Evolutionary conservation across 2,329 filamentous ascomycete species (phyloP), one percentile per base, ranked within the genome.

Genomic region (Xylariaceae sp.): DNA sequence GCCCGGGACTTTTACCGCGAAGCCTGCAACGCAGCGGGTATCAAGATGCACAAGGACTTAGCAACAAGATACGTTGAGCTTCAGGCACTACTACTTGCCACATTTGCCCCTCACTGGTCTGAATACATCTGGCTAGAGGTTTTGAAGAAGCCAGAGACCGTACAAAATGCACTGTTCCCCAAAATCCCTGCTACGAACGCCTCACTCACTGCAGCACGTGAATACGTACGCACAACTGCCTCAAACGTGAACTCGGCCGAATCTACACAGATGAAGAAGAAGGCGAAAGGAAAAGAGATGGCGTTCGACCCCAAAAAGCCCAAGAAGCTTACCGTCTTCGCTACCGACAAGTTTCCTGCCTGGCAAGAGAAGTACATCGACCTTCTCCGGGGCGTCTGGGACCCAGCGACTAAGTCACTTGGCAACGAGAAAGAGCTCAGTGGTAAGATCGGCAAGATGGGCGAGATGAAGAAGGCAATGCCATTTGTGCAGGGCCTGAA

Each of bases 401-500:
- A 47, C 37, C 19, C 43, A 18, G 43, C 36, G 36, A 19, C 34
- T 6, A 11, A n/a, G 50, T 69, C 72, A 9, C 67, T 86, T 40
- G 39, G 62, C 50, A 83, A 94, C 59, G 87, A 95, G 62, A 95
- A 94, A 72, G 81, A 79, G 42, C 16, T 51, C 13, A 41, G 29
- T 3, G 45, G 45, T 19, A 29, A 39, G 24, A 45, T 49, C 15
- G 36, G 4, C 9, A 43, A 44, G 24, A 50, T 48, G 43, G 49
- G 42, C n/a, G 87, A 94, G 68, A 89, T 89, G 77, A 98, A 97
- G 80, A 93, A 94, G 70, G 91, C 89, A 2, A 97, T 97, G 91
- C 93, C 93, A 0, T 97, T 96, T 60, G 83, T 96, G 37, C 90
- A 97, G 69, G 69, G 64, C 6, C 72, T 97, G 45, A 96, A 96